A percentile compares a stretch with the other conserved stretches of the same genome.
Conservation (phyloP, 352 stramenopile species). For the Stramenopiles sp. region DNA sequence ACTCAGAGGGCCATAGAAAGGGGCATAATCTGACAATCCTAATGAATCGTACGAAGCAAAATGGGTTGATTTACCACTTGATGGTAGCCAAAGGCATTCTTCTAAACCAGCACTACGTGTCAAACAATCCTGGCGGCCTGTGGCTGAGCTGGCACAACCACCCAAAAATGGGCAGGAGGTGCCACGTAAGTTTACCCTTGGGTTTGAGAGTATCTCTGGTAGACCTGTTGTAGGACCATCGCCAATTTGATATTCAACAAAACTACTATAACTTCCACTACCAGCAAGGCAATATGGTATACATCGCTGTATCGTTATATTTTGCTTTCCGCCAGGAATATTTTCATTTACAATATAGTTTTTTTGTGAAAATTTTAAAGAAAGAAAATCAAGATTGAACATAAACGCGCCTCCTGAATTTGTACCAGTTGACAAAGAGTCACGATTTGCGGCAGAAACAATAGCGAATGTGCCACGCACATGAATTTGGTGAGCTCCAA, state of each 20-base stretch:
- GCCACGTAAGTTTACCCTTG: not conserved
- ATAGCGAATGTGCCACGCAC: conserved; percentile 49
- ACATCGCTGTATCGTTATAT: not conserved
- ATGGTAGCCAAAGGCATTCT: not conserved
- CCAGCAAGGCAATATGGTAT: not conserved
- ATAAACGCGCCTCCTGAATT: conserved; percentile 75
- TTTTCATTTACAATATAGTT: conserved; percentile 15
- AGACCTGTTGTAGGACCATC: not conserved
- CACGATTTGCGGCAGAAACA: conserved; percentile 69
- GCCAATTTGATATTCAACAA: not conserved
- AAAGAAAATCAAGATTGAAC: conserved; percentile 67
- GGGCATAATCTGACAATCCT: not conserved
- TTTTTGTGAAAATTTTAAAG: conserved; percentile 37
- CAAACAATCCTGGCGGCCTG: not conserved
- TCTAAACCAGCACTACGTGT: not conserved
- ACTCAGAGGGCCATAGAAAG: conserved; percentile 14
- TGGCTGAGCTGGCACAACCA: not conserved
- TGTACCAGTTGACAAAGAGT: conserved; percentile 54
- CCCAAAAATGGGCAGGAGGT: not conserved
- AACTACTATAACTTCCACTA: not conserved
- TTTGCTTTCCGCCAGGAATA: not conserved
- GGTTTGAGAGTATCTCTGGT: not conserved
- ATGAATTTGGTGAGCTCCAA: conserved; percentile 32
- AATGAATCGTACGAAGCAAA: not conserved
- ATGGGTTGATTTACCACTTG: not conserved